phyloP scores from a whole-genome alignment of 2,329 filamentous ascomycete genomes.

The Aspergillus ibericus region DNA sequence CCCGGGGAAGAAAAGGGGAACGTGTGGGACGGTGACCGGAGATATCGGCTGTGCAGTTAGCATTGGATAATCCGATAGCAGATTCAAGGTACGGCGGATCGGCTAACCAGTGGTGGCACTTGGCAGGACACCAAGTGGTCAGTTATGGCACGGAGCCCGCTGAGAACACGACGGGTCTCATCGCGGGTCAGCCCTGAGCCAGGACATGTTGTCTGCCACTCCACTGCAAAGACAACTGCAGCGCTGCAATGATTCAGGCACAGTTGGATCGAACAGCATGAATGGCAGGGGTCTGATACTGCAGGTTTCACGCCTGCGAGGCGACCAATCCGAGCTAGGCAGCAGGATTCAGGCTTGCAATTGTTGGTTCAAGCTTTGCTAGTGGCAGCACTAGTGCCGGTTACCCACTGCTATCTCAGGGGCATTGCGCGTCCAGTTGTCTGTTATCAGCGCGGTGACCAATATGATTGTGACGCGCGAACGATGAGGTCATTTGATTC shows the following conservation, averaged over 20 bases:
- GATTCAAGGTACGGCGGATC: neutral
- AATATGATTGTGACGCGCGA: too few species aligned
- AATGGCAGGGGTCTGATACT: neutral
- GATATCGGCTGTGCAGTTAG: neutral
- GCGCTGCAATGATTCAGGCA: too few species aligned
- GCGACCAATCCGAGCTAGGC: slow-evolving; percentile 2
- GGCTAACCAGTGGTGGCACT: neutral
- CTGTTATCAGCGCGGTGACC: neutral
- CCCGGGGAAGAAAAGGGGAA: slow-evolving; percentile 1
- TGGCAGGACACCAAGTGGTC: too few species aligned
- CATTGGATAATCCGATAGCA: neutral
- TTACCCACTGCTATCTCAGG: neutral
- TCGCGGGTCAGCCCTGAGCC: neutral
- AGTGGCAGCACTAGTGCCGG: neutral
- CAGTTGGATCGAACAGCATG: neutral
- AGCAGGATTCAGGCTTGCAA: neutral
- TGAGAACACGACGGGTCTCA: neutral
- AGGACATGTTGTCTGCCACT: too few species aligned
- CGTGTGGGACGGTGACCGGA: slow-evolving; percentile 4
- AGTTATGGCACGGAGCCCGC: neutral
- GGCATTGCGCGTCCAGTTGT: slow-evolving; percentile 2
- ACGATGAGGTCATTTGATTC: neutral
- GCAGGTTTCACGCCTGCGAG: neutral
- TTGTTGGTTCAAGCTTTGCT: slow-evolving; percentile 6
- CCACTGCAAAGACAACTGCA: too few species aligned